phyloP scores from a whole-genome alignment of 139 green algal genomes.

The Pleodorina starrii region DNA sequence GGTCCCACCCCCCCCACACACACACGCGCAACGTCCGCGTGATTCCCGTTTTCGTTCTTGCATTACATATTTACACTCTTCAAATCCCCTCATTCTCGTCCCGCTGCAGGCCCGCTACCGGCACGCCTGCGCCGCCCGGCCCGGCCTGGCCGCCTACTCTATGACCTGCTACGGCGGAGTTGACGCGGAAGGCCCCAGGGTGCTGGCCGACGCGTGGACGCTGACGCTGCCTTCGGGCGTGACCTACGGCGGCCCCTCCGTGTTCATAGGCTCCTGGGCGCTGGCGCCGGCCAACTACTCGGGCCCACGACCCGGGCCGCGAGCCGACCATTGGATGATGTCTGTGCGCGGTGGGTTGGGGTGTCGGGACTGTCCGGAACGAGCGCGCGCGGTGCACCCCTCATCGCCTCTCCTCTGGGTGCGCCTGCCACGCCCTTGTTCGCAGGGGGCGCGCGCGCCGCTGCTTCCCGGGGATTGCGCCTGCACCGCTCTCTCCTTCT shows the following conservation, averaged over 20 bases:
- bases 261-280: not conserved
- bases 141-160: not conserved
- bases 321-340: constrained; percentile 18
- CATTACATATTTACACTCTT: too few species aligned
- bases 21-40: too few species aligned
- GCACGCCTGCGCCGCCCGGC: constrained; percentile 12
- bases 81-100: too few species aligned
- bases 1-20: too few species aligned
- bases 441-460: too few species aligned
- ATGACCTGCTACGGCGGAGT: constrained; percentile 40
- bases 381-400: too few species aligned
- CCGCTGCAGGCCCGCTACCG: constrained; percentile 40
- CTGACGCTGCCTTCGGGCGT: not conserved
- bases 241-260: not conserved
- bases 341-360: not conserved
- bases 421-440: too few species aligned
- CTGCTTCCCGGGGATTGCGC: too few species aligned
- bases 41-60: too few species aligned
- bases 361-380: too few species aligned
- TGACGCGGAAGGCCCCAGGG: not conserved
- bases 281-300: constrained; percentile 1
- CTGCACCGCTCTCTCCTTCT: too few species aligned
- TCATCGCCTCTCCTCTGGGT: too few species aligned
- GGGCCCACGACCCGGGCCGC: not conserved
- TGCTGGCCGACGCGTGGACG: constrained; percentile 23